These are phyloP conservation scores for Rhizophagus prolifer DNA, from an alignment of 192 early-diverging fungal species.

Conservation along the genomic window DNA sequence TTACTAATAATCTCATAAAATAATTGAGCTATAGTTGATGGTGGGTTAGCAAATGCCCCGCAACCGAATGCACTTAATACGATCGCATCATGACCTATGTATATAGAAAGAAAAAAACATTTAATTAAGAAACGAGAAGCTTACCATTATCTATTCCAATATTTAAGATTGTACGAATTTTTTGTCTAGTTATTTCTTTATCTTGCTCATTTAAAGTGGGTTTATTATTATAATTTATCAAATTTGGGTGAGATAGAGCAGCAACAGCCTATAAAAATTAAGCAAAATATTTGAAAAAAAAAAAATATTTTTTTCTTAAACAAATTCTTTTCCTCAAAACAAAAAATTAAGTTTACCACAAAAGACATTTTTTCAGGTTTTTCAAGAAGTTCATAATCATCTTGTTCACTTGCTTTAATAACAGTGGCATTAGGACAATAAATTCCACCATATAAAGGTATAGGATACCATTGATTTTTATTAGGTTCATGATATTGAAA, in stretches of 20 bases:
- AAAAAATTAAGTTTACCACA: slow-evolving; percentile 31
- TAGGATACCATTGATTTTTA: slow-evolving; percentile 40
- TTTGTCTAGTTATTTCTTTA: slow-evolving; percentile 40
- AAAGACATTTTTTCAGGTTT: slow-evolving; percentile 46
- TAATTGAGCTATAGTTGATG: slow-evolving; percentile 37
- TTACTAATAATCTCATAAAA: too few species aligned
- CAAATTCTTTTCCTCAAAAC: too few species aligned
- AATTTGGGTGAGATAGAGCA: slow-evolving; percentile 36
- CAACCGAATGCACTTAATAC: slow-evolving; percentile 48
- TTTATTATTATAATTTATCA: slow-evolving; percentile 30
- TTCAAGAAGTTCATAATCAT: slow-evolving; percentile 38
- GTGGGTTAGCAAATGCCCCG: slow-evolving; percentile 42
- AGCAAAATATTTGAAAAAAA: neutral
- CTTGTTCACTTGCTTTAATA: slow-evolving; percentile 33
- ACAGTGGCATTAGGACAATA: slow-evolving; percentile 48
- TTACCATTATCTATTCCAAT: slow-evolving; percentile 47
- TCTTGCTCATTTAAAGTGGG: slow-evolving; percentile 39
- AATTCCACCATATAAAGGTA: slow-evolving; percentile 40
- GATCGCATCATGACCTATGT: slow-evolving; percentile 44
- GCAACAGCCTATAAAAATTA: slow-evolving; percentile 36
- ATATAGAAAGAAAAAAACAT: neutral
- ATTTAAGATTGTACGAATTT: slow-evolving; percentile 45
- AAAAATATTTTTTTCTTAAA: neutral
- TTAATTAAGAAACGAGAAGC: neutral
- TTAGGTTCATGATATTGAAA: slow-evolving; percentile 44